Evolutionary conservation across 2,329 filamentous ascomycete genomes (phyloP).

Genomic region (Ustulina deusta): DNA sequence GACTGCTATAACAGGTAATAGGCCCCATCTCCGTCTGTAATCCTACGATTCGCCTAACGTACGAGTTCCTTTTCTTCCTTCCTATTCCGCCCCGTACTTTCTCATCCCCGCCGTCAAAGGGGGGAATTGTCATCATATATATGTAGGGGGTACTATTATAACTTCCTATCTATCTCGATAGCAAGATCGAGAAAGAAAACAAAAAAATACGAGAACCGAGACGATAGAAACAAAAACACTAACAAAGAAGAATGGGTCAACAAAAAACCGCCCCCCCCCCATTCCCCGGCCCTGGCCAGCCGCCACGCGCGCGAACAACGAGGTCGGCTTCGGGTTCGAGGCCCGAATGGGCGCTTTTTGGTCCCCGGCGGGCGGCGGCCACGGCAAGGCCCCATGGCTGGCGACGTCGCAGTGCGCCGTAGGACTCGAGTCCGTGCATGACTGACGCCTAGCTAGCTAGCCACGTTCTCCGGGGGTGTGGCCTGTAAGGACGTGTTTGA

Average conservation of each 20-base stretch:
- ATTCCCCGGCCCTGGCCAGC: constrained; percentile 19
- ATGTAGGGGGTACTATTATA: not conserved
- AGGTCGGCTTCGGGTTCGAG: constrained; percentile 33
- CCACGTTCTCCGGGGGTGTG: constrained; percentile 30
- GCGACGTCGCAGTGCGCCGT: constrained; percentile 30
- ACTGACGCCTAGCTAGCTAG: no score
- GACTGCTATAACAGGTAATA: not conserved
- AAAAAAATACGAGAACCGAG: not conserved
- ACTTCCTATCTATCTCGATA: not conserved
- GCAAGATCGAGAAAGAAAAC: constrained; percentile 2
- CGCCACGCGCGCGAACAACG: constrained; percentile 25
- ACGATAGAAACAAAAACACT: not conserved
- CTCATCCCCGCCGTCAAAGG: not conserved
- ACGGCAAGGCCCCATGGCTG: constrained; percentile 21
- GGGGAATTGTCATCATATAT: not conserved
- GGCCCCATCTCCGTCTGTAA: not conserved
- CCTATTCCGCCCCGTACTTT: not conserved
- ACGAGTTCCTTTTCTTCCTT: not conserved
- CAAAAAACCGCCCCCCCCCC: not conserved
- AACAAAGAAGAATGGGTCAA: not conserved
- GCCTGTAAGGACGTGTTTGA: constrained; percentile 9
- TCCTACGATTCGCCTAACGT: not conserved
- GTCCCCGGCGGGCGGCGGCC: constrained; percentile 9
- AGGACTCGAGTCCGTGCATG: constrained; percentile 25
- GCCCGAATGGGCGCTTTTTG: constrained; percentile 26